A percentile compares a stretch with the other conserved stretches of the same genome.
Conservation (phyloP, 371 early-diverging fungal species). For the Gilbertella persicaria region DNA sequence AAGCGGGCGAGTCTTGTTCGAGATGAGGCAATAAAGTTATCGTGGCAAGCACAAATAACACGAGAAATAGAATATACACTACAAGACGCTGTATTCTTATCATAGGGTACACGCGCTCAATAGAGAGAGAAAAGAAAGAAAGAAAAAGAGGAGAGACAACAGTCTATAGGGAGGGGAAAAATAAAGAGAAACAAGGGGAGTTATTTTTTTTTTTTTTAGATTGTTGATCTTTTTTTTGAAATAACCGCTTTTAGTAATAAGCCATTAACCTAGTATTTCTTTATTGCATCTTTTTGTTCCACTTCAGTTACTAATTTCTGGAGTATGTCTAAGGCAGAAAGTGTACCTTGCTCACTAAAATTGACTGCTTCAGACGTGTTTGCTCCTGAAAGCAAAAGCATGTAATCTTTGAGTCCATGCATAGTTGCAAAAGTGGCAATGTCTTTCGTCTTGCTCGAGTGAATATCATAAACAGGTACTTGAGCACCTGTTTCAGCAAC, state of each 20-base stretch:
- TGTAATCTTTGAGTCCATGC: slow-evolving; percentile 30
- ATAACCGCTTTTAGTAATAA: too few species aligned
- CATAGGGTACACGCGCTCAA: too few species aligned
- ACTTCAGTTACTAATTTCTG: too few species aligned
- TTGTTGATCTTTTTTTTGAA: too few species aligned
- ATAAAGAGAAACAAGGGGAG: too few species aligned
- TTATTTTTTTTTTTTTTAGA: too few species aligned
- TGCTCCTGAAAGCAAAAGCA: slow-evolving; percentile 34
- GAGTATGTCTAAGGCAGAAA: too few species aligned
- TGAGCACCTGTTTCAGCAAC: background rate
- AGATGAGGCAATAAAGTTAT: slow-evolving; percentile 1
- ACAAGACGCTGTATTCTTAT: slow-evolving; percentile 2
- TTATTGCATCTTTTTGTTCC: too few species aligned
- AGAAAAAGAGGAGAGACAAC: too few species aligned
- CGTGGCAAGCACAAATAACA: background rate
- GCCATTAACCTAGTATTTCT: too few species aligned
- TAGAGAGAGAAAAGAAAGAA: too few species aligned
- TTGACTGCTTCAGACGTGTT: slow-evolving; percentile 28
- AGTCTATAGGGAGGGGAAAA: too few species aligned
- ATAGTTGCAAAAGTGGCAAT: slow-evolving; percentile 33
- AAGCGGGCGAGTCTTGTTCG: slow-evolving; percentile 1
- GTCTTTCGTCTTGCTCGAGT: slow-evolving; percentile 44
- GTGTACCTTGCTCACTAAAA: slow-evolving; percentile 36
- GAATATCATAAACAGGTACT: slow-evolving; percentile 41
- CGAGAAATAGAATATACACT: background rate